Evolutionary conservation across 352 stramenopile genomes (phyloP).

Genomic region (Pythium aquatile): DNA sequence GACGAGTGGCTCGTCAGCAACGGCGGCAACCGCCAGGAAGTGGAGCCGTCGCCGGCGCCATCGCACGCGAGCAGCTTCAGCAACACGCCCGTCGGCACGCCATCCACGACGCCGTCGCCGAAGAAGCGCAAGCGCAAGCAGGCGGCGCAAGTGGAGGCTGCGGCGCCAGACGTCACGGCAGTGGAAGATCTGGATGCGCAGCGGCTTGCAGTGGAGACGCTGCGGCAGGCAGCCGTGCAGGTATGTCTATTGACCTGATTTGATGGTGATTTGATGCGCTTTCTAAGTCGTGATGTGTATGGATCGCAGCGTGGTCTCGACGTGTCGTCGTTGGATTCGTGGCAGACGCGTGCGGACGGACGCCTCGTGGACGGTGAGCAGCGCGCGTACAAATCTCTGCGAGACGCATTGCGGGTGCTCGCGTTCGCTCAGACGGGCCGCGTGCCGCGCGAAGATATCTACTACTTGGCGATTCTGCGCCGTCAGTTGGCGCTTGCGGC

Average conservation of each 20-base stretch:
- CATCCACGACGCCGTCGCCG: conserved; percentile 20
- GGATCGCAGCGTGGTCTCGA: conserved; percentile 39
- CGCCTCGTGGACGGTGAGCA: conserved; percentile 40
- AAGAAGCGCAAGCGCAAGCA: conserved; percentile 22
- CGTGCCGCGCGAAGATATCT: conserved; percentile 67
- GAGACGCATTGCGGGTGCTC: conserved; percentile 51
- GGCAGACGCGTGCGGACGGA: conserved; percentile 41
- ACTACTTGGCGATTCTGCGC: conserved; percentile 66
- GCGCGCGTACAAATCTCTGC: conserved; percentile 44
- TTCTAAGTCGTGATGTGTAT: not conserved
- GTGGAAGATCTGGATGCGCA: conserved; percentile 19
- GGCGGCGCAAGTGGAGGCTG: not conserved
- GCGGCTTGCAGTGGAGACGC: conserved; percentile 7
- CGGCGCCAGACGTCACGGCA: not conserved
- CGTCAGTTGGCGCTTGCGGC: conserved; percentile 47
- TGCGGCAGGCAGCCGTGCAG: conserved; percentile 16
- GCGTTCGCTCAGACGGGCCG: conserved; percentile 31
- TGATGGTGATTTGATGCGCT: too few relatives aligned
- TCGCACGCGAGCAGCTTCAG: conserved; percentile 13
- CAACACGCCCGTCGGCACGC: conserved; percentile 12
- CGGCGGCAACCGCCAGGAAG: not conserved
- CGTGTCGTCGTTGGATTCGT: conserved; percentile 27
- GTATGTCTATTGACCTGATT: conserved; percentile 1
- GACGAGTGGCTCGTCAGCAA: conserved; percentile 14
- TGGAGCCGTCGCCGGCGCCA: conserved; percentile 9